Base-by-base conservation (phyloP, 2,329 filamentous ascomycete species). In the Pestalotiopsis fici region DNA sequence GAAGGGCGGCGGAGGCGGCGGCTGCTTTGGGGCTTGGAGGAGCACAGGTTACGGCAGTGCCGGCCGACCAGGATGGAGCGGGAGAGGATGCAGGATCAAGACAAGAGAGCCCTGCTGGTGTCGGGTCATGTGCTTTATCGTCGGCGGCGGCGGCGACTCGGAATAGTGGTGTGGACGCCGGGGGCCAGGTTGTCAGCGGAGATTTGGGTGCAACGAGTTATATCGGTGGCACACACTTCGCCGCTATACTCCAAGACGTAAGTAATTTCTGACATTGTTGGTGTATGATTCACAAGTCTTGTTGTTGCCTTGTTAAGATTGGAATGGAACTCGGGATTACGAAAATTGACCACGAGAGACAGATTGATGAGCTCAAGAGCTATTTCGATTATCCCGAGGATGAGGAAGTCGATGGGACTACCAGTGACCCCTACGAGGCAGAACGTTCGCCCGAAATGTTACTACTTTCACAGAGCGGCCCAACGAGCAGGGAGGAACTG, bases 231-330 rank as follows among this genome's bases (percentile, higher is more conserved):
- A 89, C 87, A 57, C 87, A 89, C 68, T 88, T 86, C 70, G 85
- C 88, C 79, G 87, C 87, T 2, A 88, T 89, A 75, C 76, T 89
- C 12, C 85, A 89, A 72, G 85, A 89, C 78, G 87, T 88, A 71
- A 81, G 83, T 77, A n/a, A n/a, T n/a, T n/a, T n/a, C n/a, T n/a
- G n/a, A n/a, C n/a, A n/a, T n/a, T n/a, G n/a, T n/a, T n/a, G n/a
- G n/a, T n/a, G n/a, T n/a, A n/a, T n/a, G n/a, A n/a, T n/a, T n/a
- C n/a, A n/a, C n/a, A n/a, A n/a, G n/a, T n/a, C n/a, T n/a, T n/a
- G n/a, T n/a, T n/a, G n/a, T n/a, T n/a, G n/a, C n/a, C n/a, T n/a
- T n/a, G n/a, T n/a, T n/a, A n/a, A n/a, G n/a, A n/a, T n/a, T n/a
- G n/a, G n/a, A n/a, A n/a, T n/a, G 2, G 6, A 9, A 23, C 21